Evolutionary conservation across 2,329 filamentous ascomycete genomes (phyloP), one percentile per base, ranked within the genome.

Genomic region (Cladobotryum mycophilum): DNA sequence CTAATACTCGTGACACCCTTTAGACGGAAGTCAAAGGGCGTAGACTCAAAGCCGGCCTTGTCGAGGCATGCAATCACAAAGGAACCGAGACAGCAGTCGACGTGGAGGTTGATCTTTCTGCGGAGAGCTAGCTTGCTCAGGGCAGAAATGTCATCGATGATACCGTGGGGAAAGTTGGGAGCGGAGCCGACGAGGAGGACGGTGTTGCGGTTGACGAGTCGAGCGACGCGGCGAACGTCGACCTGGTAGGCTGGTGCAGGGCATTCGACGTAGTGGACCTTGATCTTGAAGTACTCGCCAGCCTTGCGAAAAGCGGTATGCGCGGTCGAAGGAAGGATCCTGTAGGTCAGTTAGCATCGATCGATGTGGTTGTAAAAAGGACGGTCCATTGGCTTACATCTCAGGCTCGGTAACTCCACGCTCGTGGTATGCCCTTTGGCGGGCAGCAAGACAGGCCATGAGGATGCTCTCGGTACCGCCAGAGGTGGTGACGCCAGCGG

Each of bases 301-400:
- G 93, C 93, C 72, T 99, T 99, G 70, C 86, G 87, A 78, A 99
- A 99, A 15, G 93, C 93, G 3, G 93, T 93, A 70, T 99, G 93
- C 9, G 86, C 93, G 0, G 93, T 99, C 55, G 92, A 86, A 13
- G 93, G 93, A 36, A 99, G 79, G 63, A 99, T 95, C 82, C 87
- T 91, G 60, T 20, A 17, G 20, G 11, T 33, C 30, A 30, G 45
- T 30, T 30, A 30, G 25, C 25, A 30, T 30, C 9, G 25, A 30
- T 30, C 9, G 25, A 11, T 7, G 6, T 30, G 9, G 9, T 34
- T 36, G 22, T 35, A 35, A 18, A 5, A 35, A 5, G 33, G 1
- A 45, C 17, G 35, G 3, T 35, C 13, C 41, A 68, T 80, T 70
- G 73, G 90, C 81, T 70, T 73, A 90, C 89, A 99, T 97, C 70